Evolutionary conservation across 306 rosid genomes (phyloP), one percentile per base, ranked within the genome.

Genomic region (Cyamopsis tetragonoloba): DNA sequence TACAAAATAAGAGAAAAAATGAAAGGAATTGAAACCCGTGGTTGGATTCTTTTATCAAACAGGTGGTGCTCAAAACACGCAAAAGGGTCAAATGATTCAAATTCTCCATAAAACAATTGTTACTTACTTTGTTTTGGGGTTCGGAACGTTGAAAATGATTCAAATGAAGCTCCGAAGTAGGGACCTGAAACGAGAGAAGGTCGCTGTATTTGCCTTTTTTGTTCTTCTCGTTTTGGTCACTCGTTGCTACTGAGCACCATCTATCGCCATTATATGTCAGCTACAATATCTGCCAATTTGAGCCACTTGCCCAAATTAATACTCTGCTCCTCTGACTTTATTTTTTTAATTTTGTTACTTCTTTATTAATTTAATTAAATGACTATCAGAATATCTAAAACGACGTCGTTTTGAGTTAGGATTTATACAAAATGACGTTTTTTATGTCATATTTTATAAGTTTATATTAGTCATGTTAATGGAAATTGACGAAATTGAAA

Each of bases 1-100:
- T 20, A 11, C 12, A 14, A 32, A 63, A 31, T 11, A 35, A 13
- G 10, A 46, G n/a, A n/a, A n/a, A n/a, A n/a, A n/a, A n/a, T n/a
- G n/a, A 15, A 44, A 19, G 28, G 44, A 68, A 48, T 23, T 4
- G 68, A 17, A 53, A 54, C 3, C 1, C 3, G 1, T 15, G 23
- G 56, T 37, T 58, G 70, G 39, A 20, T 38, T 19, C 3, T 75
- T 77, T 63, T 35, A 62, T 43, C 81, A 34, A 76, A 76, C 76
- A 76, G 67, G 1, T 76, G 44, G 63, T 70, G 81, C 19, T 53
- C 76, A 32, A 51, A 31, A 53, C 53, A 62, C 20, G 12, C 12
- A 7, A 8, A 35, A 32, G 14, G 44, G 4, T 2, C 26, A 1
- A 26, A 48, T 6, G 35, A 13, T 20, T 17, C 7, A 38, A 19